Evolutionary conservation across 139 green algal genomes (phyloP).

Genomic region (Spirogloea muscicola): DNA sequence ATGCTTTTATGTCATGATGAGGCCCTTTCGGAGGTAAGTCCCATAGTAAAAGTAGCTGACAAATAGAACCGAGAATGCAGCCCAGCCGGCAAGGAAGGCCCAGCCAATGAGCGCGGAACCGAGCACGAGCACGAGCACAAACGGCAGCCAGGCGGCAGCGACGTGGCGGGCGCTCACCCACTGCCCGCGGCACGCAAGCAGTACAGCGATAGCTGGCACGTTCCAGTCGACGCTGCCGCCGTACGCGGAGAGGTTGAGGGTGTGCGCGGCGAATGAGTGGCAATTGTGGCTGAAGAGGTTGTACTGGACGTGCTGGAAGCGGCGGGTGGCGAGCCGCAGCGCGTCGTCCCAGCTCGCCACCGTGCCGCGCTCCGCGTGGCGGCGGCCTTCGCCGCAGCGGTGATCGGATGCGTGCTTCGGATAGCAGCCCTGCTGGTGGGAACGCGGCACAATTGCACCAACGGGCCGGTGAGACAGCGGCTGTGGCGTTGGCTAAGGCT

Average conservation of each 20-base stretch:
- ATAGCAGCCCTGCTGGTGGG: neutral
- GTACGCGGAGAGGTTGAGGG: slow-evolving; percentile 43
- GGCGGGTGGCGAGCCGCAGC: slow-evolving; percentile 1
- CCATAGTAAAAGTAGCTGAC: slow-evolving; percentile 28
- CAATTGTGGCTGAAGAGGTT: slow-evolving; percentile 49
- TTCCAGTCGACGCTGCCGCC: slow-evolving; percentile 28
- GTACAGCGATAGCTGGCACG: slow-evolving; percentile 17
- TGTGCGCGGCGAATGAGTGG: slow-evolving; percentile 43
- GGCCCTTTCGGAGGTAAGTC: slow-evolving; percentile 30
- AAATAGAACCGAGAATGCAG: slow-evolving; percentile 16
- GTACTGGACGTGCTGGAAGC: slow-evolving; percentile 39
- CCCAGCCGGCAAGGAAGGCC: slow-evolving; percentile 32
- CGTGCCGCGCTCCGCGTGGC: slow-evolving; percentile 11
- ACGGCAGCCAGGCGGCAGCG: slow-evolving; percentile 18
- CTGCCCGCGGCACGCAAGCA: slow-evolving; percentile 14
- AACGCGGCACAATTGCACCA: neutral
- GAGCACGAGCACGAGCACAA: slow-evolving; percentile 28
- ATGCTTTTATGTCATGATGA: too few species aligned
- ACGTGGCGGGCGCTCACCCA: slow-evolving; percentile 31
- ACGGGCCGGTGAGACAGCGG: too few species aligned
- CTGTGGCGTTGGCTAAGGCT: too few species aligned
- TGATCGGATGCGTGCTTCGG: slow-evolving; percentile 4
- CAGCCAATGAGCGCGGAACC: slow-evolving; percentile 19
- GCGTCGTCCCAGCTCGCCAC: slow-evolving; percentile 24
- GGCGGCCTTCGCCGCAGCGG: neutral